Evolutionary conservation across 169 alveolate species (phyloP), one percentile per base, ranked within the genome.

Genomic region (Plasmodium gaboni): DNA sequence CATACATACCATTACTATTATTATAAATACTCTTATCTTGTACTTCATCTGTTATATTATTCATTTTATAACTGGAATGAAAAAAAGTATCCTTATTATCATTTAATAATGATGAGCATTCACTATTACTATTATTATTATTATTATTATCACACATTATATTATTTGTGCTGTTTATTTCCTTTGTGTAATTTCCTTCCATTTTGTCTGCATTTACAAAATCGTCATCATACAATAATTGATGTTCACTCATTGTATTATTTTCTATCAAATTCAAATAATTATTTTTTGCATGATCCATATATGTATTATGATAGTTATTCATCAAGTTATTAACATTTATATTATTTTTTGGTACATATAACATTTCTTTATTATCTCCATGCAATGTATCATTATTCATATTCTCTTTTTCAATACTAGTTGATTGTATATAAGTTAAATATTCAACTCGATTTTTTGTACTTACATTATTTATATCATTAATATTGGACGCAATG

Each of bases 201-300:
- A 26, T 44, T 15, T 26, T 51, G 51, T 55, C 24, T 64, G 48
- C 59, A 28, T 65, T 22, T 22, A 22, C 32, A 63, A 76, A 1
- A 12, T 74, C 46, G 2, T 74, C 88, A 44, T 74, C 42, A 38
- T 74, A 74, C 2, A 32, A 53, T 4, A 48, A 44, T 57, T 19
- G 13, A 48, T 6, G 12, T 64, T 72, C 38, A 50, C 74, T 64
- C 6, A 38, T 0, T 44, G 51, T 4, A 26, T 76, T 76, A 55
- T 28, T 76, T 48, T 76, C 89, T 24, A 76, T 63, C 32, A 51
- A 26, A 15, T 46, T 76, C 24, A 55, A 48, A 26, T 65, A 72
- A 13, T 10, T 10, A 13, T 28, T 32, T 12, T 32, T 24, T n/a
- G 32, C 9, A 55, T 72, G 17, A 53, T 32, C 42, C 1, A 17